phyloP scores from a whole-genome alignment of 2,329 filamentous ascomycete species.

The Pleomassaria siparia region DNA sequence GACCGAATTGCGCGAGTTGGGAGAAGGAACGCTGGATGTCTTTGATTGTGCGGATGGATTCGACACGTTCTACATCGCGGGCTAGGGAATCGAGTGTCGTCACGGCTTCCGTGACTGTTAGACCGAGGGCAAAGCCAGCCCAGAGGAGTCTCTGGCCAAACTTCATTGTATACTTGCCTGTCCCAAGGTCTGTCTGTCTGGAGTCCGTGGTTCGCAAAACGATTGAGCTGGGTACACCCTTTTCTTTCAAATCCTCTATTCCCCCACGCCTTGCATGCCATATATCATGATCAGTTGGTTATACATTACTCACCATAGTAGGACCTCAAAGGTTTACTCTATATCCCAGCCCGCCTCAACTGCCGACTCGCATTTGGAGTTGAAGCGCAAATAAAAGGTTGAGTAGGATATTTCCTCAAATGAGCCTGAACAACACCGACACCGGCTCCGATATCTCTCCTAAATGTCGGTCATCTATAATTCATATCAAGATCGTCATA shows the following conservation, averaged over 20 bases:
- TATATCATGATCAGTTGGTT: not conserved
- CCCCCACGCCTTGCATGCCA: not conserved
- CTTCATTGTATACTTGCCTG: not conserved
- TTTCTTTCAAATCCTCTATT: not conserved
- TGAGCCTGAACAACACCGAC: not conserved
- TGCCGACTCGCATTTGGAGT: not conserved
- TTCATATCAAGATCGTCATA: not conserved
- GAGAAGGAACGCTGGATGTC: constrained; percentile 22
- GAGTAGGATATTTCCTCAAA: not conserved
- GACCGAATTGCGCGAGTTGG: constrained; percentile 22
- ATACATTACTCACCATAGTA: not conserved
- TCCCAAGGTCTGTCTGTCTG: not conserved
- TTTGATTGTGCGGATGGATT: constrained; percentile 28
- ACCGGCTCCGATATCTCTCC: too few relatives aligned
- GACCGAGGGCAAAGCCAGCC: not conserved
- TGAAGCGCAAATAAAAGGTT: not conserved
- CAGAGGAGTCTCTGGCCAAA: not conserved
- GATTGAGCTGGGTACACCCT: not conserved
- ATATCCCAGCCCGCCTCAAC: not conserved
- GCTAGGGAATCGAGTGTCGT: constrained; percentile 15
- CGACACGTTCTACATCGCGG: constrained; percentile 17
- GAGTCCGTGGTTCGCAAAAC: not conserved
- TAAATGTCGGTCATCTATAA: not conserved
- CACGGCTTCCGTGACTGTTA: not conserved
- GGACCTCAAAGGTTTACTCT: not conserved